Conservation (phyloP, 805 yeast genomes). For the Danielozyma ontarioensis region DNA sequence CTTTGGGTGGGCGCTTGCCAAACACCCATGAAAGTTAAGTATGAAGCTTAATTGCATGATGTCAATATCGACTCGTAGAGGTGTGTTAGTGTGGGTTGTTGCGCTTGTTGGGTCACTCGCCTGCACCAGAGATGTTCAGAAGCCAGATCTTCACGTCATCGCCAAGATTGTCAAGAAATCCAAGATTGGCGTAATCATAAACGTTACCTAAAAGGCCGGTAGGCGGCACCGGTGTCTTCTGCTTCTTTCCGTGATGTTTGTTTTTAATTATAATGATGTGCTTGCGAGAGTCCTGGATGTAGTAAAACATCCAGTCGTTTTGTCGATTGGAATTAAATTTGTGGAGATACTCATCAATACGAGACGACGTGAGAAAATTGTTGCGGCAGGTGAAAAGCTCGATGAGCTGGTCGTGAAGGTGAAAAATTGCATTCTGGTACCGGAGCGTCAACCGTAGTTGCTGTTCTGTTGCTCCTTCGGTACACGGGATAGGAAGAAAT, state of each 20-base stretch:
- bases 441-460: not conserved
- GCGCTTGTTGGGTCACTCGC: no score
- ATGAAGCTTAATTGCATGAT: not conserved
- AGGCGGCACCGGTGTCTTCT: constrained; percentile 3
- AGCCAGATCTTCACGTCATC: constrained; percentile 40
- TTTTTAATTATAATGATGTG: constrained; percentile 32
- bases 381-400: constrained; percentile 24
- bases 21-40: not conserved
- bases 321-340: constrained; percentile 32
- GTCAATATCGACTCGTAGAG: no score
- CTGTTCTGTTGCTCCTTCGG: constrained; percentile 6
- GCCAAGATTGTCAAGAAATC: constrained; percentile 37
- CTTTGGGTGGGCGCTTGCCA: constrained; percentile 21
- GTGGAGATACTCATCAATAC: constrained; percentile 32
- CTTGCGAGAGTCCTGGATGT: constrained; percentile 22
- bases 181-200: constrained; percentile 26
- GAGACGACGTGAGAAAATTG: constrained; percentile 13
- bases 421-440: constrained; percentile 26
- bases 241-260: constrained; percentile 16
- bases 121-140: no score
- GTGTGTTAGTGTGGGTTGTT: no score
- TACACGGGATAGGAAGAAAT: constrained; percentile 16
- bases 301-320: constrained; percentile 41
- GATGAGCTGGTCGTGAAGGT: constrained; percentile 34
- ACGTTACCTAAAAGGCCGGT: constrained; percentile 3